Conservation (phyloP, 306 rosid genomes). For the Sophora flavescens region DNA sequence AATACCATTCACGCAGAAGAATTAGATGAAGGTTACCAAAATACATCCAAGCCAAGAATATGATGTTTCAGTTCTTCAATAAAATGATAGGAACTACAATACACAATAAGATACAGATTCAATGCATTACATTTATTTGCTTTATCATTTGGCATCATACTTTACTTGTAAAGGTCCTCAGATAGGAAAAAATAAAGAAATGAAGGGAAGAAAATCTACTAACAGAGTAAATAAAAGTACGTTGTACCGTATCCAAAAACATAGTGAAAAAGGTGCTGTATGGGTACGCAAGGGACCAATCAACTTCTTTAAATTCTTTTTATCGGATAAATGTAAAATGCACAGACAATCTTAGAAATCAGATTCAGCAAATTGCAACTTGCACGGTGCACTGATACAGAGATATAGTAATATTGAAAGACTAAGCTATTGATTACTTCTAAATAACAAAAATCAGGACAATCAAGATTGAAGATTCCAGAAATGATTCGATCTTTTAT, state of each 20-base stretch:
- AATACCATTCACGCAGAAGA: too few relatives aligned
- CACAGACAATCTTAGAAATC: constrained; percentile 15
- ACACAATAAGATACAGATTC: too few relatives aligned
- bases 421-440: constrained; percentile 10
- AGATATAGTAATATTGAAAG: not conserved
- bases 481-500: constrained; percentile 24
- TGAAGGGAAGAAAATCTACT: too few relatives aligned
- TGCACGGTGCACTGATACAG: not conserved
- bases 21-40: constrained; percentile 26
- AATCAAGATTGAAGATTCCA: constrained; percentile 10
- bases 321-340: not conserved
- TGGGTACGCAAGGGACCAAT: not conserved
- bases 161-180: too few relatives aligned
- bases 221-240: too few relatives aligned
- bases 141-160: too few relatives aligned
- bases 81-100: not conserved
- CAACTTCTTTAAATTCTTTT: constrained; percentile 10
- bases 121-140: too few relatives aligned
- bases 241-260: constrained; percentile 21
- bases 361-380: constrained; percentile 31
- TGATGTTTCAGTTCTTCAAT: constrained; percentile 5
- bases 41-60: constrained; percentile 28
- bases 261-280: constrained; percentile 14
- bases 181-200: too few relatives aligned
- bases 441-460: constrained; percentile 27